phyloP scores from a whole-genome alignment of 108 stramenopile species.

The Cyclotella choctawhatcheeana region DNA sequence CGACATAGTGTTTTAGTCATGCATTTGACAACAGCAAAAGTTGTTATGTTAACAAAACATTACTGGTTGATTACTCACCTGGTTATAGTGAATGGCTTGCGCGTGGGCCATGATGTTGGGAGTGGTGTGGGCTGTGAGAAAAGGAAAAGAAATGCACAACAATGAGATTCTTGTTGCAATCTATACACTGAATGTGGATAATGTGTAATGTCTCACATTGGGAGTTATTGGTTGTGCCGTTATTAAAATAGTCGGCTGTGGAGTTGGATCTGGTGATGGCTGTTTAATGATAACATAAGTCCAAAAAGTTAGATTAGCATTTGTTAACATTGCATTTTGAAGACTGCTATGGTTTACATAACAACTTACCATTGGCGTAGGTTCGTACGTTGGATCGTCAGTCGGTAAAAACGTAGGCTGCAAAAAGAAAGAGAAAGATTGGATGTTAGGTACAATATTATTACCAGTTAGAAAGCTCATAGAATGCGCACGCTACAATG shows the following conservation, averaged over 20 bases:
- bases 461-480: no score
- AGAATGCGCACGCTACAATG: no score
- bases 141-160: neutral
- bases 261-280: neutral
- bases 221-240: neutral
- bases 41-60: no score
- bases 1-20: no score
- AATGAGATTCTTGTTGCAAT: neutral
- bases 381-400: neutral
- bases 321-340: neutral
- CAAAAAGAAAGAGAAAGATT: neutral
- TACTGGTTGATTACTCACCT: no score
- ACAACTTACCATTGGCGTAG: neutral
- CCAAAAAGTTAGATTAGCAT: neutral
- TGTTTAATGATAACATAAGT: neutral
- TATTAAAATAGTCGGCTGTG: neutral
- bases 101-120: neutral
- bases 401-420: neutral
- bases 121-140: neutral
- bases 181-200: neutral
- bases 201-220: no score
- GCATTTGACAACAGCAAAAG: no score
- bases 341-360: neutral
- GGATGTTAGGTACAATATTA: constrained; percentile 1
- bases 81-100: neutral